Evolutionary conservation across 768 basidiomycete genomes (phyloP).

Genomic region (Pleurotus salmoneostramineus): DNA sequence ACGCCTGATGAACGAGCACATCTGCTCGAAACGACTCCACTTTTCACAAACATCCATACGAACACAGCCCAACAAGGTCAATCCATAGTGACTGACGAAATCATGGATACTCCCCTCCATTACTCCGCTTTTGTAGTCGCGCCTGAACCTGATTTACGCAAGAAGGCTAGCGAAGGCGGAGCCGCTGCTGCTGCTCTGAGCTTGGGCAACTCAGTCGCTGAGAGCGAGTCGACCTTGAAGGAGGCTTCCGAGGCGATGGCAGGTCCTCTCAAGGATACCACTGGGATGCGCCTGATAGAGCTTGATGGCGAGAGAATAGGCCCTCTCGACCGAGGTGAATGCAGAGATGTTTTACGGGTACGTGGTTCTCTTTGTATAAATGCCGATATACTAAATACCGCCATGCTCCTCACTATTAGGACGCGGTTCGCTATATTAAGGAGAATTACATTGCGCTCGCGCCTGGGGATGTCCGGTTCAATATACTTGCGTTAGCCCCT

Average conservation of each 20-base stretch:
- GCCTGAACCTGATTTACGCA: conserved; percentile 36
- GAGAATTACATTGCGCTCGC: conserved; percentile 52
- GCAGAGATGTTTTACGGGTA: conserved; percentile 55
- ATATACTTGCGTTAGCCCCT: conserved; percentile 52
- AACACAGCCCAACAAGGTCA: conserved; percentile 70
- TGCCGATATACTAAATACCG: background rate
- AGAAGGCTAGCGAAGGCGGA: conserved; percentile 12
- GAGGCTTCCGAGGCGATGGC: conserved; percentile 13
- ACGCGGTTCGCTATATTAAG: conserved; percentile 61
- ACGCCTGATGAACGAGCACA: conserved; percentile 72
- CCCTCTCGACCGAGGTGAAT: conserved; percentile 76
- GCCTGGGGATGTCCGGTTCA: conserved; percentile 53
- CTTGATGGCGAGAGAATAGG: conserved; percentile 77
- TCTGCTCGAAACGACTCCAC: conserved; percentile 67
- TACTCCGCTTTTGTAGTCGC: conserved; percentile 86
- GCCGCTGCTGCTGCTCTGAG: background rate
- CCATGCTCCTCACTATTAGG: conserved; percentile 32
- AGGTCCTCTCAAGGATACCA: conserved; percentile 15
- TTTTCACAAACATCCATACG: conserved; percentile 77
- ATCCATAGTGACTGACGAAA: conserved; percentile 53
- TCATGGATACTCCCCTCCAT: conserved; percentile 70
- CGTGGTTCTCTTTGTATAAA: conserved; percentile 10
- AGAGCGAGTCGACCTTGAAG: conserved; percentile 3
- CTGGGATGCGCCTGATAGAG: conserved; percentile 62
- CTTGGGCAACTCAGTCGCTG: background rate